Evolutionary conservation across 2,329 filamentous ascomycete genomes (phyloP).

Genomic region (Colletotrichum spaethianum): DNA sequence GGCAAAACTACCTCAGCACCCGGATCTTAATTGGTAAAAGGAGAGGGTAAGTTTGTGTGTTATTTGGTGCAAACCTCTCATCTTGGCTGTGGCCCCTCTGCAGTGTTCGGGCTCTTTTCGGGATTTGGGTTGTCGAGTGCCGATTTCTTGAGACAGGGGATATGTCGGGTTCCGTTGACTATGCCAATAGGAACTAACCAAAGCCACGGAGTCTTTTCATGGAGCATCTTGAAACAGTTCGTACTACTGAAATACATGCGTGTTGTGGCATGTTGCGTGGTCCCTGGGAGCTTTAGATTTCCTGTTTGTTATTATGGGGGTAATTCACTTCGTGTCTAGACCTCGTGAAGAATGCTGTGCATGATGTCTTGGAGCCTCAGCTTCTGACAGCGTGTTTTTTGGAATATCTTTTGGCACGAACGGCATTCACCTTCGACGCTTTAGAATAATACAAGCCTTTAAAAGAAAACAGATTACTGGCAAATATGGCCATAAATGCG

Average conservation of each 20-base stretch:
- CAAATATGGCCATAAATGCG: background rate
- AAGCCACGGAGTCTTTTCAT: background rate
- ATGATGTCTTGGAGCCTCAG: too few species aligned
- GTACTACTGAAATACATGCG: background rate
- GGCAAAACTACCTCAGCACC: background rate
- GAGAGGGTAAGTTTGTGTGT: background rate
- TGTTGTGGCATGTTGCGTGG: background rate
- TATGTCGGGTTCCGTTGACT: background rate
- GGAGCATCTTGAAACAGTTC: background rate
- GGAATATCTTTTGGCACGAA: background rate
- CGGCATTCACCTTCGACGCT: too few species aligned
- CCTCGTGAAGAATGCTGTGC: background rate
- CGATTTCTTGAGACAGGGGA: background rate
- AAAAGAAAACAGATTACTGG: background rate
- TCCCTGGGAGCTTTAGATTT: background rate
- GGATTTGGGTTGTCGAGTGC: background rate
- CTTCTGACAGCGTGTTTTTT: background rate
- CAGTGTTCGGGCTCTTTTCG: background rate
- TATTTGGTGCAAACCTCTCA: background rate
- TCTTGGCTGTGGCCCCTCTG: background rate
- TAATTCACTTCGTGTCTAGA: background rate
- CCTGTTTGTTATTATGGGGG: background rate
- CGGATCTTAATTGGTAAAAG: background rate
- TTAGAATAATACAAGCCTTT: background rate
- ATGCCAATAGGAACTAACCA: background rate